Percentiles rank a stretch among this genome's conserved stretches.
Evolutionary conservation across 225 moss, liverwort and hornwort species (phyloP).

Genomic region (Polytrichum formosum): DNA sequence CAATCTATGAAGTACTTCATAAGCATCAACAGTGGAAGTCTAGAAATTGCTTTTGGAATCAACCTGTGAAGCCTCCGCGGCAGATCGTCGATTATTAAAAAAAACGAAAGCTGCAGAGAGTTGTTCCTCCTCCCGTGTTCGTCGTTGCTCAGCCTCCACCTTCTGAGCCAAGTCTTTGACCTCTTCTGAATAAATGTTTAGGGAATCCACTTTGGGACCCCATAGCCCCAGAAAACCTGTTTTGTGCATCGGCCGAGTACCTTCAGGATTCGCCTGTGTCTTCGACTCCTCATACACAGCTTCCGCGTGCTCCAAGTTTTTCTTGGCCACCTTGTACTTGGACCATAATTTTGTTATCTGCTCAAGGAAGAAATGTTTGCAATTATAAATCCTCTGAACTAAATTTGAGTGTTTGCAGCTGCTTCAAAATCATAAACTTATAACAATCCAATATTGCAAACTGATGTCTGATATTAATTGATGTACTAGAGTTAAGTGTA

Average conservation of each 20-base stretch:
- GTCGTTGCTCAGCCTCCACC: slow-evolving; percentile 38
- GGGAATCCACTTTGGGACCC: slow-evolving; percentile 74
- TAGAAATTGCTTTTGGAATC: background rate
- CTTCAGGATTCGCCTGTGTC: slow-evolving; percentile 26
- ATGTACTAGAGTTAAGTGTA: no score
- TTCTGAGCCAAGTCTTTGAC: slow-evolving; percentile 47
- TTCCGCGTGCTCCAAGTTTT: slow-evolving; percentile 58
- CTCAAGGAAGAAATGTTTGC: background rate
- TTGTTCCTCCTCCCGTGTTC: slow-evolving; percentile 48
- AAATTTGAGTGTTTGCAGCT: no score
- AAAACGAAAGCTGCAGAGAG: slow-evolving; percentile 57
- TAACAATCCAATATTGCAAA: no score
- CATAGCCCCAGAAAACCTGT: slow-evolving; percentile 45
- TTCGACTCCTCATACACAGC: slow-evolving; percentile 59
- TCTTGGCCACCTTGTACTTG: slow-evolving; percentile 51
- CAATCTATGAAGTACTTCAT: no score
- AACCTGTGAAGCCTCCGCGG: slow-evolving; percentile 57
- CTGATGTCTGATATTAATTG: no score
- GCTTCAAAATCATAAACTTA: no score
- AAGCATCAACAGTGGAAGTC: no score
- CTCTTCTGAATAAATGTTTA: slow-evolving; percentile 51
- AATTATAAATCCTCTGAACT: background rate
- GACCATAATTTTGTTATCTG: slow-evolving; percentile 60
- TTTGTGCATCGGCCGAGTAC: slow-evolving; percentile 57
- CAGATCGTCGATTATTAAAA: slow-evolving; percentile 53